Evolutionary conservation across 805 yeast genomes (phyloP).

Genomic region (Blastobotrys chiropterorum): DNA sequence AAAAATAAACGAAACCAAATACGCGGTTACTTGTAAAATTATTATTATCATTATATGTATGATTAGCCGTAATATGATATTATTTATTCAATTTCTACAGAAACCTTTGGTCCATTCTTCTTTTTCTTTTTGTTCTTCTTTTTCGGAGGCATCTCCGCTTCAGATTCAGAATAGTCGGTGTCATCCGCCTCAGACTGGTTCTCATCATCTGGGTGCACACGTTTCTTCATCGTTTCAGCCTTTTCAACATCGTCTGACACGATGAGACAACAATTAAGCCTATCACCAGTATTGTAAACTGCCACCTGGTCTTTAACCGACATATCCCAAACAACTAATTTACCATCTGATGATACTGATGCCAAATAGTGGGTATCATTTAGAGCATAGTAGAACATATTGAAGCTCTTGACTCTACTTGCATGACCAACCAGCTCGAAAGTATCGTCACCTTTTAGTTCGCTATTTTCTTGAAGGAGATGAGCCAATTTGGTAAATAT

Average conservation of each 20-base stretch:
- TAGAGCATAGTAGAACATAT: constrained; percentile 29
- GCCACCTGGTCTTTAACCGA: constrained; percentile 70
- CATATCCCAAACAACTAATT: constrained; percentile 85
- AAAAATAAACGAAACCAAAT: neutral
- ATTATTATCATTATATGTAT: constrained; percentile 1
- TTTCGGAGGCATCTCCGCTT: constrained; percentile 21
- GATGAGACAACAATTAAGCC: constrained; percentile 78
- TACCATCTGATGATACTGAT: constrained; percentile 90
- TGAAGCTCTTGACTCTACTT: constrained; percentile 75
- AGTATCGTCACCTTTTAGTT: constrained; percentile 24
- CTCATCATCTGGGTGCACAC: constrained; percentile 72
- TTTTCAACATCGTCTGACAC: constrained; percentile 72
- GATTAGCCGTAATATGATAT: neutral
- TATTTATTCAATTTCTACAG: constrained; percentile 15
- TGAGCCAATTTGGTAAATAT: constrained; percentile 37
- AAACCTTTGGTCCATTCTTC: constrained; percentile 24
- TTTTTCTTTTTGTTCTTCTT: constrained; percentile 17
- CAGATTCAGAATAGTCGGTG: constrained; percentile 23
- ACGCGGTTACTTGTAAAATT: no score
- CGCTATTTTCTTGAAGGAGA: constrained; percentile 25
- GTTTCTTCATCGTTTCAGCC: constrained; percentile 58
- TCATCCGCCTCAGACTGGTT: constrained; percentile 38
- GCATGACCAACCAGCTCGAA: constrained; percentile 60
- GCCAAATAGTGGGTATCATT: constrained; percentile 51
- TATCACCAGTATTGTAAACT: constrained; percentile 83